Evolutionary conservation across 495 filamentous ascomycete genomes (phyloP).

Genomic region (Neurospora cerealis): DNA sequence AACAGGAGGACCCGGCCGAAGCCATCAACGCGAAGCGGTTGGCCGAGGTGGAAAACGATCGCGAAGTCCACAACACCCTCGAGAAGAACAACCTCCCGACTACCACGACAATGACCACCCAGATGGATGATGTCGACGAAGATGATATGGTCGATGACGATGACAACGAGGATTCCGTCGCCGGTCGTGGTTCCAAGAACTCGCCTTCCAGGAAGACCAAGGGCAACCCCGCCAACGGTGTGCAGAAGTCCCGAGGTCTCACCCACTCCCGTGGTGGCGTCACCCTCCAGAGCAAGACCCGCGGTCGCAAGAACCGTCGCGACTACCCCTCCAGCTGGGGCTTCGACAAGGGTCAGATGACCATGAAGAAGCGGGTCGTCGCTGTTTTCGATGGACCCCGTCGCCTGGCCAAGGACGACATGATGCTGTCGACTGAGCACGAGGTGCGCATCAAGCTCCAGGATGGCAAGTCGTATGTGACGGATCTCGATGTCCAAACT

Average conservation of each 20-base stretch:
- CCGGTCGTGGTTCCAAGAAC: constrained; percentile 16
- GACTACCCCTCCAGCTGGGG: constrained; percentile 92
- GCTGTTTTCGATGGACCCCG: constrained; percentile 86
- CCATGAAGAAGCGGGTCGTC: constrained; percentile 92
- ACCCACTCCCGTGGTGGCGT: constrained; percentile 55
- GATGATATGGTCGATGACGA: constrained; percentile 49
- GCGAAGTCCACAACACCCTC: constrained; percentile 72
- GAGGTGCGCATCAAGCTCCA: constrained; percentile 79
- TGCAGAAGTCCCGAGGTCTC: constrained; percentile 45
- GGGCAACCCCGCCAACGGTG: constrained; percentile 37
- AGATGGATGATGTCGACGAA: constrained; percentile 58
- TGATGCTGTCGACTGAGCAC: constrained; percentile 94
- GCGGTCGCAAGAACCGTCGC: constrained; percentile 70
- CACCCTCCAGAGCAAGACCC: constrained; percentile 50
- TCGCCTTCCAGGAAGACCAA: constrained; percentile 26
- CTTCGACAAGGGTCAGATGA: constrained; percentile 81
- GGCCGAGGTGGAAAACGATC: constrained; percentile 71
- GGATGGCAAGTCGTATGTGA: constrained; percentile 68
- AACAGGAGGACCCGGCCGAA: constrained; percentile 93
- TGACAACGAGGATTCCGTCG: constrained; percentile 30
- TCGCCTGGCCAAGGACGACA: constrained; percentile 93
- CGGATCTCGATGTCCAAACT: constrained; percentile 88
- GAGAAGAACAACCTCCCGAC: constrained; percentile 66
- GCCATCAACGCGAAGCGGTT: constrained; percentile 86
- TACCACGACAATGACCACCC: constrained; percentile 42